These are phyloP conservation scores for Fulvia fulva DNA, from an alignment of 2,329 filamentous ascomycete genomes.

Conservation along the genomic window DNA sequence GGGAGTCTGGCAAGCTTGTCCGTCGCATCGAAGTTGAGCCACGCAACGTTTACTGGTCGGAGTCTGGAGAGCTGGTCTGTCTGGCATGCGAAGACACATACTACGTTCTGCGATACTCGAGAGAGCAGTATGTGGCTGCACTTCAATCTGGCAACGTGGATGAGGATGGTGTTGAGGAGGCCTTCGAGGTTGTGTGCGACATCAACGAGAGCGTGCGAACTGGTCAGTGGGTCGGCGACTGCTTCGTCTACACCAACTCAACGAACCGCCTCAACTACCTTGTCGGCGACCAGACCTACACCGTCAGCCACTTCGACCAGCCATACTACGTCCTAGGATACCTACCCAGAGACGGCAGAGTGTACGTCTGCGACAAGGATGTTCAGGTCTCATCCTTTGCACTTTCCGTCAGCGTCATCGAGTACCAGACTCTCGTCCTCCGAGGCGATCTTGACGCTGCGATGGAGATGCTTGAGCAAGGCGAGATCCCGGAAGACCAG, in stretches of 20 bases:
- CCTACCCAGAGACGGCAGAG: constrained; percentile 87
- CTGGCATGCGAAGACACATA: constrained; percentile 93
- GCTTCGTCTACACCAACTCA: constrained; percentile 97
- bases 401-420: constrained; percentile 85
- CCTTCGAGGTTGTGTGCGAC: constrained; percentile 94
- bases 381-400: constrained; percentile 85
- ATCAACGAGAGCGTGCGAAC: constrained; percentile 91
- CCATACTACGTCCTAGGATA: constrained; percentile 94
- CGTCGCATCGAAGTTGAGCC: constrained; percentile 82
- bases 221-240: constrained; percentile 96
- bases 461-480: constrained; percentile 66
- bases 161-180: constrained; percentile 87
- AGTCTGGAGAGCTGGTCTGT: constrained; percentile 87
- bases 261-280: constrained; percentile 97
- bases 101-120: constrained; percentile 87
- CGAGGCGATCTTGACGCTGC: constrained; percentile 91
- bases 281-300: constrained; percentile 96
- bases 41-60: constrained; percentile 85
- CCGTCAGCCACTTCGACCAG: constrained; percentile 93
- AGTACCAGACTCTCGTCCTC: constrained; percentile 94
- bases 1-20: constrained; percentile 83
- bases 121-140: constrained; percentile 82
- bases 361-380: constrained; percentile 95
- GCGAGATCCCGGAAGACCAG: constrained; percentile 80
- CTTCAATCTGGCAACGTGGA: constrained; percentile 79